phyloP scores from a whole-genome alignment of 129 eudicot species.

The Lactuca sativa region DNA sequence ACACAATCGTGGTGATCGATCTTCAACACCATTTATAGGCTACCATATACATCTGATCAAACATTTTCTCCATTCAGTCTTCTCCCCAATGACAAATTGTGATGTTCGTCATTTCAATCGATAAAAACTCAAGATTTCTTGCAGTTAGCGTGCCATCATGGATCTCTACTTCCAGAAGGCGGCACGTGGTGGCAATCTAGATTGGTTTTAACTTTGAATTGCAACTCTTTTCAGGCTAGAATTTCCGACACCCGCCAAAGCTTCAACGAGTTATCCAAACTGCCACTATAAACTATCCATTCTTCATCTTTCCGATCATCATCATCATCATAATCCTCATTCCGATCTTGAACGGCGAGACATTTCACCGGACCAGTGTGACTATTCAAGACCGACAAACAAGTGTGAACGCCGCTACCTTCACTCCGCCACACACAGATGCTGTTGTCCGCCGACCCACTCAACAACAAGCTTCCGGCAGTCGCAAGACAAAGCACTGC shows the following conservation, averaged over 20 bases:
- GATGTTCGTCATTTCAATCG: too few relatives aligned
- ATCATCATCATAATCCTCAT: background rate
- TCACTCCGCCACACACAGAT: conserved; percentile 66
- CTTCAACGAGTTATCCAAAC: conserved; percentile 71
- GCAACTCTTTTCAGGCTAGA: background rate
- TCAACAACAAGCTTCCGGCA: conserved; percentile 50
- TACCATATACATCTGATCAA: too few relatives aligned
- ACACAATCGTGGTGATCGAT: too few relatives aligned
- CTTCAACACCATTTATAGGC: too few relatives aligned
- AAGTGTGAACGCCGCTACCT: conserved; percentile 45
- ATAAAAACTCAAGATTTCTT: too few relatives aligned
- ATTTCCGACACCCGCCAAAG: conserved; percentile 66
- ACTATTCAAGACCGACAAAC: conserved; percentile 46
- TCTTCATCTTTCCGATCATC: conserved; percentile 22
- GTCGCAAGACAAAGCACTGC: conserved; percentile 59
- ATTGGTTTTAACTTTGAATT: background rate
- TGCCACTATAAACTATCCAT: conserved; percentile 80
- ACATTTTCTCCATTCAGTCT: too few relatives aligned
- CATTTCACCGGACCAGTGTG: conserved; percentile 71
- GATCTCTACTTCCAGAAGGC: background rate
- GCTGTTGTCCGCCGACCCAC: conserved; percentile 60
- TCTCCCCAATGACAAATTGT: too few relatives aligned
- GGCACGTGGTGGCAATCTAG: background rate
- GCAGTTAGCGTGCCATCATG: too few relatives aligned
- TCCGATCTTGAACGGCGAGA: conserved; percentile 49